Evolutionary conservation across 1,284 basidiomycete species (phyloP).

Genomic region (Trichosporon sp.): DNA sequence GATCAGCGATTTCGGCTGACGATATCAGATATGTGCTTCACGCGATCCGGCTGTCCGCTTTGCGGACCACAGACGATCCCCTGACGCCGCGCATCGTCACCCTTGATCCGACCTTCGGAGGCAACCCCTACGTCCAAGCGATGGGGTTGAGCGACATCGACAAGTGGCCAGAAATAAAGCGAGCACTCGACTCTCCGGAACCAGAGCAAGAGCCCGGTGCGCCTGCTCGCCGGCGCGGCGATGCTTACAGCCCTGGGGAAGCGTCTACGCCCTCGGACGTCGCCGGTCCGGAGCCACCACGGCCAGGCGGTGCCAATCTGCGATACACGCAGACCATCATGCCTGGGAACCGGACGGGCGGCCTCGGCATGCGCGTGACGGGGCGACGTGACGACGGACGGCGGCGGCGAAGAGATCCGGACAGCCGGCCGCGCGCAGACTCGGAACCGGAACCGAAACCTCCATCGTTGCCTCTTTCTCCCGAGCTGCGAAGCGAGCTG

Average conservation of each 20-base stretch:
- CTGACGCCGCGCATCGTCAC: conserved; percentile 78
- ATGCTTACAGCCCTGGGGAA: conserved; percentile 19
- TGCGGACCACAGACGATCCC: conserved; percentile 83
- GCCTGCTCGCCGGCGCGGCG: conserved; percentile 15
- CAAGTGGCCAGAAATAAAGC: conserved; percentile 78
- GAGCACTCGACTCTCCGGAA: conserved; percentile 59
- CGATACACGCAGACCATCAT: conserved; percentile 86
- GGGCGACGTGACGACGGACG: conserved; percentile 30
- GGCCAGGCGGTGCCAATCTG: conserved; percentile 62
- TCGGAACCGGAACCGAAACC: conserved; percentile 16
- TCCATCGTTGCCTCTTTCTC: neutral
- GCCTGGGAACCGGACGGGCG: conserved; percentile 64
- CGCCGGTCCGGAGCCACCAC: conserved; percentile 20
- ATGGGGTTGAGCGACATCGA: conserved; percentile 74
- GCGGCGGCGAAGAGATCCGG: conserved; percentile 4
- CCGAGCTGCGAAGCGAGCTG: conserved; percentile 3
- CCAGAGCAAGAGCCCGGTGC: conserved; percentile 59
- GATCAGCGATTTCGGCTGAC: neutral
- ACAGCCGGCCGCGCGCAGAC: conserved; percentile 1
- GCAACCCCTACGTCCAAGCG: conserved; percentile 78
- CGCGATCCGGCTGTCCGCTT: conserved; percentile 76
- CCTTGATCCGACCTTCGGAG: conserved; percentile 63
- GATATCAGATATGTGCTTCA: conserved; percentile 76
- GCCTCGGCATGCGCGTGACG: conserved; percentile 67
- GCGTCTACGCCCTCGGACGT: neutral